Conservation (phyloP, 257 asterid genomes). For the Scutellaria minor region DNA sequence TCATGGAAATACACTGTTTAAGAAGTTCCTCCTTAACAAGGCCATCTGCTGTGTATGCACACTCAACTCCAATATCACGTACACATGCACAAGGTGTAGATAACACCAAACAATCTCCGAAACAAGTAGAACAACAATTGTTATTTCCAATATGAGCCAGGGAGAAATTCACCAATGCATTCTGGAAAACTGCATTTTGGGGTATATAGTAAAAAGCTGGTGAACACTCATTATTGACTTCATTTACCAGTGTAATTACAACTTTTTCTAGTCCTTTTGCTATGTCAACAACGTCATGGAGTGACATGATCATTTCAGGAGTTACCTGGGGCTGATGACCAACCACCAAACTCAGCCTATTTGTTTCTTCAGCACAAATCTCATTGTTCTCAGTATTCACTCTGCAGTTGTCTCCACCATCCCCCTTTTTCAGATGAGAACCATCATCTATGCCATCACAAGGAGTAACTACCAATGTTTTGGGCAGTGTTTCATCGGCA, state of each 20-base stretch:
- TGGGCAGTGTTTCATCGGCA: slow-evolving; percentile 36
- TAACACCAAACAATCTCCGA: slow-evolving; percentile 69
- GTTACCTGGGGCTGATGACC: slow-evolving; percentile 42
- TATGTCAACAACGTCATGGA: slow-evolving; percentile 57
- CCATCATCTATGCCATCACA: slow-evolving; percentile 28
- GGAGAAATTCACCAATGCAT: slow-evolving; percentile 66
- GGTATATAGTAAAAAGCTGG: slow-evolving; percentile 80
- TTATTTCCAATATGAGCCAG: slow-evolving; percentile 71
- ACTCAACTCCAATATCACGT: slow-evolving; percentile 68
- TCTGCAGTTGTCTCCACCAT: slow-evolving; percentile 25
- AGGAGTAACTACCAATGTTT: slow-evolving; percentile 40
- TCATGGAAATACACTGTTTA: slow-evolving; percentile 70
- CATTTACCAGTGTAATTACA: slow-evolving; percentile 63
- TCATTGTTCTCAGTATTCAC: slow-evolving; percentile 35
- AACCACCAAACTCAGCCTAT: slow-evolving; percentile 46
- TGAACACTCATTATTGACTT: slow-evolving; percentile 52
- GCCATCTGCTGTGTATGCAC: slow-evolving; percentile 83
- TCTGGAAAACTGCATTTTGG: slow-evolving; percentile 72
- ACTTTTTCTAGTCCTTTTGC: slow-evolving; percentile 84
- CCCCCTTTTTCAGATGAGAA: slow-evolving; percentile 39
- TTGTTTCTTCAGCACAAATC: slow-evolving; percentile 41
- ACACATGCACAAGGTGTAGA: slow-evolving; percentile 79
- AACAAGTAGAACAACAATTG: slow-evolving; percentile 69
- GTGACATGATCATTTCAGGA: slow-evolving; percentile 45
- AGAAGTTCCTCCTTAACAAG: slow-evolving; percentile 75